Evolutionary conservation across 768 basidiomycete species (phyloP).

Genomic region (Tricholomella constricta): DNA sequence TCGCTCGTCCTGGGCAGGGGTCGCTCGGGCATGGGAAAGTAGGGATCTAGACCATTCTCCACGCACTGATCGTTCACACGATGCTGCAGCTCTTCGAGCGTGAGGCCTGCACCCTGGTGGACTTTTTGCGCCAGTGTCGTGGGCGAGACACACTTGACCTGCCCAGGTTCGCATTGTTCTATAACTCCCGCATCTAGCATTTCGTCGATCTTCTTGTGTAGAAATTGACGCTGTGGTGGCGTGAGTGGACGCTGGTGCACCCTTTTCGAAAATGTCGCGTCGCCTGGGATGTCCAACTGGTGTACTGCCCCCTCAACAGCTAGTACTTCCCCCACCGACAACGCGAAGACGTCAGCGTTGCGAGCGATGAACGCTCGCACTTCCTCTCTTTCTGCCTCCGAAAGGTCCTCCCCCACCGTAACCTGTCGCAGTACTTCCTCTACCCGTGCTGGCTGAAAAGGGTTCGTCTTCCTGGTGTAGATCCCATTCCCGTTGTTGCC

Average conservation of each 20-base stretch:
- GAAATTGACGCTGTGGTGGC: constrained; percentile 29
- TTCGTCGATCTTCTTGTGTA: constrained; percentile 31
- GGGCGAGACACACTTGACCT: constrained; percentile 19
- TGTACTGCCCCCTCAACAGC: constrained; percentile 30
- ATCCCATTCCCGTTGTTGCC: not conserved
- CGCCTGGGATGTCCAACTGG: constrained; percentile 32
- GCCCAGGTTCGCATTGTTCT: constrained; percentile 21
- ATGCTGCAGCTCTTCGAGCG: constrained; percentile 34
- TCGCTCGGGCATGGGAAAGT: constrained; percentile 21
- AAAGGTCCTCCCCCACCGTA: constrained; percentile 27
- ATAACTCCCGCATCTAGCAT: constrained; percentile 38
- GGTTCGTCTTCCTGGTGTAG: not conserved
- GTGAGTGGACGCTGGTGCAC: constrained; percentile 20
- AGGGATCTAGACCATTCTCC: constrained; percentile 19
- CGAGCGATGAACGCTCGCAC: not conserved
- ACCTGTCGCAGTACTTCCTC: constrained; percentile 20
- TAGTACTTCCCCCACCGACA: constrained; percentile 14
- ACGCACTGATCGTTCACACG: constrained; percentile 35
- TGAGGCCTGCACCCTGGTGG: constrained; percentile 27
- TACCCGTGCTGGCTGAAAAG: constrained; percentile 24
- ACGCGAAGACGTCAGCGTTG: not conserved
- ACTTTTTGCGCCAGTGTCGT: constrained; percentile 39
- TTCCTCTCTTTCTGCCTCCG: not conserved
- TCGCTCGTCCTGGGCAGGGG: not conserved
- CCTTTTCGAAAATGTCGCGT: constrained; percentile 17